Evolutionary conservation across 192 early-diverging fungal genomes (phyloP), one percentile per base, ranked within the genome.

Genomic region (Coemansia sp.): DNA sequence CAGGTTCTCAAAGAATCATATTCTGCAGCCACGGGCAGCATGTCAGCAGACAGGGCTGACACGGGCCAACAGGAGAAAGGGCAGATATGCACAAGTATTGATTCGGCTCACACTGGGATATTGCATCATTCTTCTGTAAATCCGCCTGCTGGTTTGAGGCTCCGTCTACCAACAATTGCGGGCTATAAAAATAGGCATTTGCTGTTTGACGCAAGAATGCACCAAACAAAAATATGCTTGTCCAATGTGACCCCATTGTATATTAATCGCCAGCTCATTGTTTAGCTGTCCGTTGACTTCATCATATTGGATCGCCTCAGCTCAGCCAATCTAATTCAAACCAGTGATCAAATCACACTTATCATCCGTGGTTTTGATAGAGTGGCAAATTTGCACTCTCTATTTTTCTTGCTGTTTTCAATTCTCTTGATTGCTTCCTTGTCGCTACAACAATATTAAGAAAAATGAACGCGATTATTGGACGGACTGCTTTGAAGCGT

Each of bases 401-500:
- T 9, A 12, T 34, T 25, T 60, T 22, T 49, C 42, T 22, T 63
- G 53, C 38, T 48, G 17, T 50, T 4, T 14, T 20, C n/a, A n/a
- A 53, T 31, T 26, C 8, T 10, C 25, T 52, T 52, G 19, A 42
- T 50, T 58, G 20, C 4, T 53, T 55, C 14, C 7, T n/a, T 3
- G 62, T 19, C 28, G 23, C 26, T 28, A 15, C 8, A 15, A 9
- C 21, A 40, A 28, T 38, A 46, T 25, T 40, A 42, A 22, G 25
- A 48, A 22, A 81, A n/a, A n/a, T 81, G 78, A 81, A 81, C 65
- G 64, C 72, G 40, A 47, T 59, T 62, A 48, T 81, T 9, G 64
- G 65, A 23, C 78, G 78, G 78, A 51, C 72, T 34, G 49, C 54
- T 20, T 46, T 80, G 57, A 71, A 68, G 59, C 68, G 72, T 55